Evolutionary conservation across 192 early-diverging fungal genomes (phyloP), one percentile per base, ranked within the genome.

Genomic region (Mortierella antarctica): DNA sequence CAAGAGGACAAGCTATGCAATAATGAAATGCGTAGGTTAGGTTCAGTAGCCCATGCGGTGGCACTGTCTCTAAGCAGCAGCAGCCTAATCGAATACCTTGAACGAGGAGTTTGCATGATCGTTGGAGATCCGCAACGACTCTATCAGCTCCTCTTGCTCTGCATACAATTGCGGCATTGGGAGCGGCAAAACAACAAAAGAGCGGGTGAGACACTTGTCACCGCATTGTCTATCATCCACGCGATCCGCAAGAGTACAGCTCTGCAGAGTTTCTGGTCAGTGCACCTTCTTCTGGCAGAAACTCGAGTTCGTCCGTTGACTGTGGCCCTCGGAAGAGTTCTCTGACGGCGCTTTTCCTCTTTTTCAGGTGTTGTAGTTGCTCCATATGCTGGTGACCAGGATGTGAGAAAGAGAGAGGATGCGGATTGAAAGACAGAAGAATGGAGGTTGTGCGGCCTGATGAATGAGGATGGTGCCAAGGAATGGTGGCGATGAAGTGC

Each of bases 131-230:
- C 65, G 48, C 13, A 80, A 48, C 8, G 70, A 67, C 23, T 71
- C 65, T 11, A 80, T 80, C 4, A 72, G 60, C 54, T 80, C 65
- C 15, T 71, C 77, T 64, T 80, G 77, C 17, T 80, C 77, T 80
- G 47, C 31, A 31, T 31, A 31, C 31, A 31, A 31, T 31, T 31
- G 11, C 45, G 45, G 20, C 5, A 59, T 59, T 6, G 0, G 42
- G 42, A 59, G 57, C 31, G 40, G 40, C 15, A 11, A 59, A 39
- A 10, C n/a, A n/a, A 40, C 10, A 5, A 6, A 48, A 53, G 40
- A 8, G 21, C 15, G 12, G 7, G 20, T 21, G 3, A 31, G 31
- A 31, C 31, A 31, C 31, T 31, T 31, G 31, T 31, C 31, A 31
- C 3, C 3, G 31, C 1, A 31, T 31, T 31, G 31, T 31, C 31